Conservation (phyloP, 2,329 filamentous ascomycete species). For the Paecilomyces sp. region DNA sequence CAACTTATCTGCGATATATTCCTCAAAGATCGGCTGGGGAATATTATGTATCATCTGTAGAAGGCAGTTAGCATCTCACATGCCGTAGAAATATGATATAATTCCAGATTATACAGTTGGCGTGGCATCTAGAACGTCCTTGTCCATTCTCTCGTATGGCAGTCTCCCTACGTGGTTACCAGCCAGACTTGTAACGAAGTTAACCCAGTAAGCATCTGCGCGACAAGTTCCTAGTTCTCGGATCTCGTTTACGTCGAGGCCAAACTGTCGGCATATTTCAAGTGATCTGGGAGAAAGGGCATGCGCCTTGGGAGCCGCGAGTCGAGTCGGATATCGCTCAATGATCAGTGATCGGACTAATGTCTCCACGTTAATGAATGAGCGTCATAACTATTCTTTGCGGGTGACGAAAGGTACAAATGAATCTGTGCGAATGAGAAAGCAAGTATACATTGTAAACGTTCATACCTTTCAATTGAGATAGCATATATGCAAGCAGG, state of each 20-base stretch:
- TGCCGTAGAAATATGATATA: no score
- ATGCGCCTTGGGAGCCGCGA: conserved; percentile 22
- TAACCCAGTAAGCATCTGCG: conserved; percentile 33
- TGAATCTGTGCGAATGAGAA: not conserved
- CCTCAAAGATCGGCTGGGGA: conserved; percentile 35
- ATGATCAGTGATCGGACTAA: conserved; percentile 21
- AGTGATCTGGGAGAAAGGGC: conserved; percentile 21
- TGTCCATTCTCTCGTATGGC: no score
- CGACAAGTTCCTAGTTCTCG: conserved; percentile 10
- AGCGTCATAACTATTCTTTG: no score
- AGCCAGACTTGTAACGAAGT: conserved; percentile 32
- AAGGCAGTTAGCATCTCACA: conserved; percentile 14
- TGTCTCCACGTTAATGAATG: no score
- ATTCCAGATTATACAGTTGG: no score
- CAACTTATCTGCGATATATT: conserved; percentile 22
- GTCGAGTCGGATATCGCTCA: conserved; percentile 16
- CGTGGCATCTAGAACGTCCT: no score
- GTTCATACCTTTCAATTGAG: conserved; percentile 19
- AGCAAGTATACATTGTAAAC: not conserved
- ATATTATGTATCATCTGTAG: conserved; percentile 37
- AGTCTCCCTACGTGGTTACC: conserved; percentile 26
- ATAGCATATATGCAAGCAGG: conserved; percentile 26
- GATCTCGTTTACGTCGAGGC: conserved; percentile 17
- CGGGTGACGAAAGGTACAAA: no score
- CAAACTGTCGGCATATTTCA: conserved; percentile 20